Evolutionary conservation across 1,284 basidiomycete species (phyloP).

Genomic region (Coniferiporia sulphurascens): DNA sequence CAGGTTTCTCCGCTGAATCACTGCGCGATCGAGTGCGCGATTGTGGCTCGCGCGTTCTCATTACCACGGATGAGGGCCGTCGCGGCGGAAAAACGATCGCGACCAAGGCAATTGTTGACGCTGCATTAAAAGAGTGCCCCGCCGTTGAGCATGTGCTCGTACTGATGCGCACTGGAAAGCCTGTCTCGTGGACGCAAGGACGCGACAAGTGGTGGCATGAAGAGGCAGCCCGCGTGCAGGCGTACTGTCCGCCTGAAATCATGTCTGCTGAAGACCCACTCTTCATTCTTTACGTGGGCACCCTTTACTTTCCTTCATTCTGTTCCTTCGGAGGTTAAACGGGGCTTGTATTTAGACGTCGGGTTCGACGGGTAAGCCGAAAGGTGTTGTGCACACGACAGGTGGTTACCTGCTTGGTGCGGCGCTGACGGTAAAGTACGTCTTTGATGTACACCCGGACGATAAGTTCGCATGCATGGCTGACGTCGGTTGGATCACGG

Average conservation of each 20-base stretch:
- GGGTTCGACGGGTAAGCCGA: slow-evolving; percentile 94
- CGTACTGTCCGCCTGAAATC: slow-evolving; percentile 84
- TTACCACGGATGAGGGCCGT: slow-evolving; percentile 94
- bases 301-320: slow-evolving; percentile 19
- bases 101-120: slow-evolving; percentile 94
- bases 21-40: slow-evolving; percentile 92
- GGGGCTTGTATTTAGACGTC: slow-evolving; percentile 58
- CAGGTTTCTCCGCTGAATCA: slow-evolving; percentile 96
- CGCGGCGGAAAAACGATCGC: slow-evolving; percentile 95
- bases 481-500: slow-evolving; percentile 99
- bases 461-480: slow-evolving; percentile 98
- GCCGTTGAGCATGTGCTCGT: slow-evolving; percentile 90
- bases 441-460: slow-evolving; percentile 93
- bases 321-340: slow-evolving; percentile 3
- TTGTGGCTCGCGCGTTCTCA: slow-evolving; percentile 85
- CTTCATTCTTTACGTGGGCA: slow-evolving; percentile 95
- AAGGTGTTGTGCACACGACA: slow-evolving; percentile 94
- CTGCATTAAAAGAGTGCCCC: slow-evolving; percentile 84
- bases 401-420: slow-evolving; percentile 92
- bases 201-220: slow-evolving; percentile 98
- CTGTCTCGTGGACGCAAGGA: slow-evolving; percentile 80
- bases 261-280: slow-evolving; percentile 92
- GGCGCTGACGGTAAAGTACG: slow-evolving; percentile 89
- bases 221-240: slow-evolving; percentile 78
- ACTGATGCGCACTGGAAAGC: slow-evolving; percentile 81